These are phyloP conservation scores for Aurifilum marmelostoma DNA, from an alignment of 2,329 filamentous ascomycete genomes.

Conservation along the genomic window DNA sequence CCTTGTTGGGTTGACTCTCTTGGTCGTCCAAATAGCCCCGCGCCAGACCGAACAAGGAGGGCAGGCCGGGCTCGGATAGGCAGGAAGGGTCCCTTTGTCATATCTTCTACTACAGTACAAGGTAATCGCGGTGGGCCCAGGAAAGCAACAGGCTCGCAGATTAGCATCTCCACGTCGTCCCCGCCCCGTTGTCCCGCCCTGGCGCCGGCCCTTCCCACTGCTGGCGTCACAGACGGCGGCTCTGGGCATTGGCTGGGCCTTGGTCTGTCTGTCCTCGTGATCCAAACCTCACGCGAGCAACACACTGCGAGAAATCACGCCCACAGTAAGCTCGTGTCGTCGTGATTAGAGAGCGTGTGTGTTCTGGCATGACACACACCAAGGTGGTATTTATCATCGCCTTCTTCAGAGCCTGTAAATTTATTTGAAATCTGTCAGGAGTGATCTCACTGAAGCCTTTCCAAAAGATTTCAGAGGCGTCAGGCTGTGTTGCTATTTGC, in stretches of 20 bases:
- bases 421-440: too few species aligned
- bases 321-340: slow-evolving; percentile 5
- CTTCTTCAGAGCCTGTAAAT: too few species aligned
- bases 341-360: too few species aligned
- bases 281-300: background rate
- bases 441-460: too few species aligned
- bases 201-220: background rate
- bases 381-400: background rate
- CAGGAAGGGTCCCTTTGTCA: background rate
- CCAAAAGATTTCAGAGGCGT: too few species aligned
- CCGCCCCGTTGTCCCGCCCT: background rate
- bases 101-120: too few species aligned
- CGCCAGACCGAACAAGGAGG: background rate
- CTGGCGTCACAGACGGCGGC: background rate
- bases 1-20: background rate
- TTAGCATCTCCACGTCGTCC: background rate
- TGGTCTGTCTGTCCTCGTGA: background rate
- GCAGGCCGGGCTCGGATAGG: background rate
- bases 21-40: background rate
- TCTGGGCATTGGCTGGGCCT: background rate
- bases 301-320: background rate
- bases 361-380: too few species aligned
- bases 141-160: background rate
- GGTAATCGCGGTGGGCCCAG: background rate
- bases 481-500: too few species aligned